phyloP scores from a whole-genome alignment of 225 moss, liverwort and hornwort species.

The Antitrichia curtipendula region DNA sequence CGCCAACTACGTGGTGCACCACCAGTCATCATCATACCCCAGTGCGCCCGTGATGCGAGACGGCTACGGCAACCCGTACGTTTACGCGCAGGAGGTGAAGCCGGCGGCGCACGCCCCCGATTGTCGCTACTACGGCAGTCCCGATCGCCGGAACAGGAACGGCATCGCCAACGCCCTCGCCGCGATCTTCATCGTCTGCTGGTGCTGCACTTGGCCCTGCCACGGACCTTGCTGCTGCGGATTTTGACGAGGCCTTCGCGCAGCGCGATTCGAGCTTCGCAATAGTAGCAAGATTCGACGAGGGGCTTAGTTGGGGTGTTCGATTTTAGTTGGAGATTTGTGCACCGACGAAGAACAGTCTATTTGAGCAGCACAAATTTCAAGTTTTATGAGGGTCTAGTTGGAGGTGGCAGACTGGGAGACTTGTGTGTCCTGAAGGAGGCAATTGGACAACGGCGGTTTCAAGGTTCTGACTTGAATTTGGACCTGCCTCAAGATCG shows the following conservation, averaged over 20 bases:
- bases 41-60: not conserved
- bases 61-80: conserved; percentile 10
- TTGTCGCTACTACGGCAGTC: not conserved
- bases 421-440: not conserved
- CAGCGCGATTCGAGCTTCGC: not conserved
- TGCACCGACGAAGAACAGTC: not conserved
- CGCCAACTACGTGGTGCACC: not conserved
- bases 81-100: not conserved
- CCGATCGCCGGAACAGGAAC: conserved; percentile 2
- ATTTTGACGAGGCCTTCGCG: not conserved
- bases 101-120: not conserved
- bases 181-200: conserved; percentile 28
- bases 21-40: not conserved
- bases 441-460: not conserved
- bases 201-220: conserved; percentile 51
- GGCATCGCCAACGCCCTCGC: conserved; percentile 13
- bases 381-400: not conserved
- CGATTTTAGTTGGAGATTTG: not conserved
- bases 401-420: not conserved
- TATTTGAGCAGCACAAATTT: not conserved
- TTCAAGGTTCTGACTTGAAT: not conserved
- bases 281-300: too few species aligned
- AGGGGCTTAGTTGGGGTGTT: not conserved
- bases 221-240: conserved; percentile 57
- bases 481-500: not conserved